Evolutionary conservation across 306 rosid species (phyloP), one percentile per base, ranked within the genome.

Genomic region (Albizia julibrissin): DNA sequence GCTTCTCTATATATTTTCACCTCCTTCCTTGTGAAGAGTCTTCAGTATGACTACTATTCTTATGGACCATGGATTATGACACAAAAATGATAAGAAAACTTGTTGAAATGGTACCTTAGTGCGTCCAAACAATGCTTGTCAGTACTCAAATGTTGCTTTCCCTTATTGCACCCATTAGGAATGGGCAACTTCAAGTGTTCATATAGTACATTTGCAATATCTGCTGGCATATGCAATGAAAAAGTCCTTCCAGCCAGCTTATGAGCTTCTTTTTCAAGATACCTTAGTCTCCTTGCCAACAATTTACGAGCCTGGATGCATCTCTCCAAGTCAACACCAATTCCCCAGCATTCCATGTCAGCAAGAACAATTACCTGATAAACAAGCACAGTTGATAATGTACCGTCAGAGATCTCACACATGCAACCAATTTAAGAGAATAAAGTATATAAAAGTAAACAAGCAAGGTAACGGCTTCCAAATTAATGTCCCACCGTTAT

Each of bases 341-440:
- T 92, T 65, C 99, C 99, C 93, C 95, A 92, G 69, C 89, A 87
- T 84, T 95, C 99, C 99, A 95, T 92, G 85, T 95, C 99, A 67
- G 97, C 99, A 82, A 95, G 94, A 85, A 95, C 84, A 80, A 90
- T 88, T 78, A 95, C 95, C 99, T 95, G 83, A 75, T 27, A 81
- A 46, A 69, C 27, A 79, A 22, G 82, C 49, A 47, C 19, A 77
- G n/a, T 81, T 62, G 79, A 84, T 73, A 81, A 78, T 78, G 66
- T 49, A 72, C 69, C 50, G 75, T 86, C 59, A 75, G 49, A 83
- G 79, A 49, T 56, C 71, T 74, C 26, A 33, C 26, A 40, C 27
- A 81, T 69, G 52, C 58, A 70, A 50, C 76, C 78, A 80, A 78
- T 3, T 65, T 79, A 54, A 73, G 68, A 64, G 24, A 74, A 76